Conservation (phyloP, 495 filamentous ascomycete genomes). For the Friedmanniomyces endolithicus region DNA sequence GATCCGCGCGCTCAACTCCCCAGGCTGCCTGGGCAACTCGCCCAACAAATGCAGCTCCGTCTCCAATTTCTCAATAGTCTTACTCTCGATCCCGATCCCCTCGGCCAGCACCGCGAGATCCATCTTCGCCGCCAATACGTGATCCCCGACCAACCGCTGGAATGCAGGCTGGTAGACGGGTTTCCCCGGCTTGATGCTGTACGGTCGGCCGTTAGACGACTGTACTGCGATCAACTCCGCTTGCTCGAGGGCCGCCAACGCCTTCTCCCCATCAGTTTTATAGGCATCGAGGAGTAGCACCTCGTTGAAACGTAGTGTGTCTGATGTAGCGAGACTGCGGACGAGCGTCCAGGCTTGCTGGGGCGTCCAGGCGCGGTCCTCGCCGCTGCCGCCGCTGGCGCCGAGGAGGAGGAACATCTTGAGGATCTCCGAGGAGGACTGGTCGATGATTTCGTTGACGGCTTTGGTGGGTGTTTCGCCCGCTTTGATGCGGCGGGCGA, state of each 20-base stretch:
- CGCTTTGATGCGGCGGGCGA: slow-evolving; percentile 77
- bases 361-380: slow-evolving; percentile 50
- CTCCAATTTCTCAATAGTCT: slow-evolving; percentile 65
- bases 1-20: slow-evolving; percentile 47
- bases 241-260: slow-evolving; percentile 68
- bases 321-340: slow-evolving; percentile 51
- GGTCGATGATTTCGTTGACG: slow-evolving; percentile 78
- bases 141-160: slow-evolving; percentile 52
- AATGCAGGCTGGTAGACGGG: slow-evolving; percentile 86
- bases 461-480: slow-evolving; percentile 77
- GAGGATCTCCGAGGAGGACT: slow-evolving; percentile 75
- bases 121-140: slow-evolving; percentile 57
- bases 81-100: slow-evolving; percentile 57
- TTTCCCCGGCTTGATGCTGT: slow-evolving; percentile 62
- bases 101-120: slow-evolving; percentile 58
- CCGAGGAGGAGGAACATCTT: slow-evolving; percentile 71
- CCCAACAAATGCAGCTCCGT: slow-evolving; percentile 58
- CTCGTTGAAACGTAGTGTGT: slow-evolving; percentile 65
- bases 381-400: too few species aligned
- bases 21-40: slow-evolving; percentile 47
- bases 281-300: slow-evolving; percentile 65
- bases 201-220: slow-evolving; percentile 61
- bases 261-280: slow-evolving; percentile 52
- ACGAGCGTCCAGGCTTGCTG: slow-evolving; percentile 88
- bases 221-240: slow-evolving; percentile 75